A percentile compares a stretch with the other conserved stretches of the same genome.
phyloP scores from a whole-genome alignment of 1,284 basidiomycete genomes.

The Uromyces viciae-fabae region DNA sequence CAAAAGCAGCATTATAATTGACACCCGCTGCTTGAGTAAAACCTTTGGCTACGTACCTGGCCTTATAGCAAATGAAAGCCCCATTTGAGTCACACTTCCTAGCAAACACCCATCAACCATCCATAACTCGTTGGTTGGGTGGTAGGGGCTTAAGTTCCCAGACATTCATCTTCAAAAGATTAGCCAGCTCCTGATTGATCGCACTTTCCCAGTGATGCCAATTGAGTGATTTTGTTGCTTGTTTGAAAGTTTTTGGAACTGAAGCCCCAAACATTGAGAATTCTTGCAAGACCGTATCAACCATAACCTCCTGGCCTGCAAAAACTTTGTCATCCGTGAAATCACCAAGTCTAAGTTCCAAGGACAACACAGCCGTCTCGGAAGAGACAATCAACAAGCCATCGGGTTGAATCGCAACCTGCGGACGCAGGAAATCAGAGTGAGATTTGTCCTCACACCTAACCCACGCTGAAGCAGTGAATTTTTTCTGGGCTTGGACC shows the following conservation, averaged over 20 bases:
- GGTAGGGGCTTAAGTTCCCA: not conserved
- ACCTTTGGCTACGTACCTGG: not conserved
- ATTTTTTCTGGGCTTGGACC: too few species aligned
- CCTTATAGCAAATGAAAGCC: not conserved
- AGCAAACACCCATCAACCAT: not conserved
- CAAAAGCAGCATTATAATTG: not conserved
- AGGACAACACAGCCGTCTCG: too few species aligned
- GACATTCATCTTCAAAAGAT: not conserved
- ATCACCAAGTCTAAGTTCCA: too few species aligned
- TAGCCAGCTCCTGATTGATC: not conserved
- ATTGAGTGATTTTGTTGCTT: not conserved
- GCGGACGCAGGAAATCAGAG: too few species aligned
- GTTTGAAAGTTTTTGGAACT: slow-evolving; percentile 8
- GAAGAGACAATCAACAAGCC: too few species aligned
- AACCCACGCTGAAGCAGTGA: too few species aligned
- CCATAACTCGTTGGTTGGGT: not conserved
- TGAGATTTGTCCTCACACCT: too few species aligned
- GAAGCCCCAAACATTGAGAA: not conserved
- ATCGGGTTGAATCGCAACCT: too few species aligned
- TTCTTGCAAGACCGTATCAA: too few species aligned
- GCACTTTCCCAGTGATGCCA: not conserved
- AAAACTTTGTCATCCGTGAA: too few species aligned
- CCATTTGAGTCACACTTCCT: not conserved
- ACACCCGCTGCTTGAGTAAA: not conserved
- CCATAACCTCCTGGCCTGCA: too few species aligned